Conservation (phyloP, 257 asterid species). For the Solanum chiquidenum region DNA sequence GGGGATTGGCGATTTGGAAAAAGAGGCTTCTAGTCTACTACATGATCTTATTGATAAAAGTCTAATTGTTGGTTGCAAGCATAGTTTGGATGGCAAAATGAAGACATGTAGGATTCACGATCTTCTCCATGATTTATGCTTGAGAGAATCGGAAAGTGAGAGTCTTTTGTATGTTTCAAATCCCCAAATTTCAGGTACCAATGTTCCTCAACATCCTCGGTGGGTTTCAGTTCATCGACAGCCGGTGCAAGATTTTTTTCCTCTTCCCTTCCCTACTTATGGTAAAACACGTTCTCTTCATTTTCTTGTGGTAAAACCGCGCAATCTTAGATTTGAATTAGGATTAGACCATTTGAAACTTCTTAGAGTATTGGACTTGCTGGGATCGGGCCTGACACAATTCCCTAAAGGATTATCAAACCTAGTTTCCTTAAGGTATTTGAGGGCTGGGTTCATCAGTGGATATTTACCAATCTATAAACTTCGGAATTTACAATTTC, state of each 20-base stretch:
- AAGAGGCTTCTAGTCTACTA: no score
- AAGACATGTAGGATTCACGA: no score
- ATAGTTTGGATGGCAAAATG: no score
- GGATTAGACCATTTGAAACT: neutral
- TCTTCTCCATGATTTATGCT: no score
- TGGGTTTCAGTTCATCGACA: neutral
- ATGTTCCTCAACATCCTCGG: no score
- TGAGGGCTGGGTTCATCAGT: neutral
- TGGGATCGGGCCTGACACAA: accelerated
- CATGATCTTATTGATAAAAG: no score
- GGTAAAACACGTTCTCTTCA: neutral
- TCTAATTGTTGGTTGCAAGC: no score
- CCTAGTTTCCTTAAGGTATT: neutral
- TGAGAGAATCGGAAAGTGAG: no score
- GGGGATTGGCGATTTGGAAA: no score
- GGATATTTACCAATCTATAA: neutral
- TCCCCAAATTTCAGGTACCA: neutral
- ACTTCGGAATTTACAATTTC: neutral
- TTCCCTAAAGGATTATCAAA: neutral
- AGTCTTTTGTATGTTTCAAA: no score
- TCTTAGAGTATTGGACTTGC: neutral
- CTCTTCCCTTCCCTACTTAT: neutral
- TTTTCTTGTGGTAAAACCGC: neutral
- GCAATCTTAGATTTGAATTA: neutral
- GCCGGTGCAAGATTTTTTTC: neutral